phyloP scores from a whole-genome alignment of 495 filamentous ascomycete species.

The Daldinia loculata region DNA sequence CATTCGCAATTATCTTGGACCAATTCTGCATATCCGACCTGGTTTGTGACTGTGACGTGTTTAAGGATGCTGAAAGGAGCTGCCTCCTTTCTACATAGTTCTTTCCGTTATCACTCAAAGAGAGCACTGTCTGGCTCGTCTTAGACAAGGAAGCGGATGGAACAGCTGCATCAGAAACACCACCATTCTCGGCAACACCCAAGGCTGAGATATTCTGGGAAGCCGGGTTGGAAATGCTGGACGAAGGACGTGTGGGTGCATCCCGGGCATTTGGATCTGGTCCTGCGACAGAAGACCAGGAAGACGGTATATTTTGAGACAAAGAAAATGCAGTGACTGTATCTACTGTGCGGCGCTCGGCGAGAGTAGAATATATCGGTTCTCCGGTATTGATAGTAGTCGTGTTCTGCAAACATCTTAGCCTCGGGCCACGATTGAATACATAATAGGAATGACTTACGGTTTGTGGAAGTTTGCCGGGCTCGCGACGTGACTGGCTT shows the following conservation, averaged over 20 bases:
- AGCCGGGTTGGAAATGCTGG: not conserved
- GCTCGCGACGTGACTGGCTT: not conserved
- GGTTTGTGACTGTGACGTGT: not conserved
- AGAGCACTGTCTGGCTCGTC: not conserved
- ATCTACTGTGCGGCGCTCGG: not conserved
- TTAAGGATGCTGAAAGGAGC: not conserved
- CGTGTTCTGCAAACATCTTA: slow-evolving; percentile 18
- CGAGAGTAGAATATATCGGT: not conserved
- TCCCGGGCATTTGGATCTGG: not conserved
- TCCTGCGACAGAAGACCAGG: not conserved
- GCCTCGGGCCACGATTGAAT: not conserved
- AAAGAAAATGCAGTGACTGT: not conserved
- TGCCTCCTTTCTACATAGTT: not conserved
- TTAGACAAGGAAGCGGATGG: not conserved
- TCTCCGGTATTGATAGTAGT: not conserved
- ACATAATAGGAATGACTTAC: slow-evolving; percentile 7
- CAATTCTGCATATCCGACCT: not conserved
- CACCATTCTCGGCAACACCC: not conserved
- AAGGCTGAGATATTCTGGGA: not conserved
- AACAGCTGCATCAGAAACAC: not conserved
- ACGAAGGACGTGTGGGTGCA: not conserved
- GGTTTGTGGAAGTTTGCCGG: not conserved
- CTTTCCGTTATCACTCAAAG: not conserved
- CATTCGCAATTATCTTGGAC: not conserved
- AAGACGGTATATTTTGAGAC: not conserved